These are phyloP conservation scores for Nakataea oryzae DNA, from an alignment of 2,329 filamentous ascomycete genomes.

Conservation along the genomic window DNA sequence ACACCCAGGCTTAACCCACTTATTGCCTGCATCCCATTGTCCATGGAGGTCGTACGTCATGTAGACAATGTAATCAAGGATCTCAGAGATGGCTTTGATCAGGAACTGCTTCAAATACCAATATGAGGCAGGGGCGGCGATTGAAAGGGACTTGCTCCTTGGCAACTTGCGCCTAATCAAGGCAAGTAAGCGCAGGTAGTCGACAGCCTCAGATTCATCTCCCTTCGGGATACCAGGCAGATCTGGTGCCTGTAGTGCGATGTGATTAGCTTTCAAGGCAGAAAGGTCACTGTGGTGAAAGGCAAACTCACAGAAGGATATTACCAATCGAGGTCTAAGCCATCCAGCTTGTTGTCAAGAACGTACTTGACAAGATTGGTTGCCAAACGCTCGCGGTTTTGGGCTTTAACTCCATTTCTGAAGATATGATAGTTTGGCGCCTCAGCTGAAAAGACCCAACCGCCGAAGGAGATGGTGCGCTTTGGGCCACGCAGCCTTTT, in stretches of 20 bases:
- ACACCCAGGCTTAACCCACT: conserved; percentile 17
- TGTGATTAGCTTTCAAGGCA: too few species aligned
- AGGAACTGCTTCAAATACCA: conserved; percentile 22
- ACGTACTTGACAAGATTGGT: conserved; percentile 6
- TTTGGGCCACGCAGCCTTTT: conserved; percentile 19
- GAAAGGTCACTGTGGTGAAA: neutral
- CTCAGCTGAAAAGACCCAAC: conserved; percentile 30
- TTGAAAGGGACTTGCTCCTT: conserved; percentile 12
- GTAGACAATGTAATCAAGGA: conserved; percentile 21
- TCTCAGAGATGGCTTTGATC: conserved; percentile 14
- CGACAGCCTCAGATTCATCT: conserved; percentile 11
- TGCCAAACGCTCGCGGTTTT: conserved; percentile 4
- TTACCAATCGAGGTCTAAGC: conserved; percentile 7
- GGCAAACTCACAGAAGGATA: conserved; percentile 5
- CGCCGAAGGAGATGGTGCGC: conserved; percentile 30
- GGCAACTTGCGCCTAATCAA: conserved; percentile 12
- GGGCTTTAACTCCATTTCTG: conserved; percentile 11
- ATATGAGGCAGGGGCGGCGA: conserved; percentile 18
- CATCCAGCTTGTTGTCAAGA: conserved; percentile 4
- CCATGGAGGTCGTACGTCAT: conserved; percentile 26
- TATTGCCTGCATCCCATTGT: conserved; percentile 24
- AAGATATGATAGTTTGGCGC: conserved; percentile 25
- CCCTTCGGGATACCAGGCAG: conserved; percentile 16
- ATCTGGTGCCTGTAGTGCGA: conserved; percentile 13
- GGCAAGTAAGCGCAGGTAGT: conserved; percentile 20